These are phyloP conservation scores for Phytophthora multivora DNA, from an alignment of 352 stramenopile species.

Conservation along the genomic window DNA sequence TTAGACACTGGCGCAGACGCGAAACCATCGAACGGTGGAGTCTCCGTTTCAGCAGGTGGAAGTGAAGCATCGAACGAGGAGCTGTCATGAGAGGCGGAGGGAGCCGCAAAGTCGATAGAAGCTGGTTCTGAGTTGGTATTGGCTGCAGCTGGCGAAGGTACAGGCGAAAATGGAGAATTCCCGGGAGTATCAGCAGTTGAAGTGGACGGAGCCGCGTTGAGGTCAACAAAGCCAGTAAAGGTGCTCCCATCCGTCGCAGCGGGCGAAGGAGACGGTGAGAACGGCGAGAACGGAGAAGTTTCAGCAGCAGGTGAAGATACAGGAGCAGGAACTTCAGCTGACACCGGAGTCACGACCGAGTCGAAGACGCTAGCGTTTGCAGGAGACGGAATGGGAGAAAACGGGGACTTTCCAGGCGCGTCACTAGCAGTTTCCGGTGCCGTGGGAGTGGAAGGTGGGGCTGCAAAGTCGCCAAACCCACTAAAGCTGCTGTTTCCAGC, in stretches of 20 bases:
- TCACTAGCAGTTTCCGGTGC: constrained; percentile 1
- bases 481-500: constrained; percentile 19
- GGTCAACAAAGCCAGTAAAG: constrained; percentile 32
- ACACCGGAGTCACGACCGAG: constrained; percentile 11
- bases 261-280: constrained; percentile 28
- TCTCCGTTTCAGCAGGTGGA: constrained; percentile 8
- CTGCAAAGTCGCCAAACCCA: constrained; percentile 29
- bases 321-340: not conserved
- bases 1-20: constrained; percentile 10
- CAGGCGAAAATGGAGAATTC: constrained; percentile 17
- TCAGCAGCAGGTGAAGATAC: constrained; percentile 5
- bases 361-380: constrained; percentile 22
- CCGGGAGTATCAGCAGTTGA: constrained; percentile 4
- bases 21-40: constrained; percentile 31
- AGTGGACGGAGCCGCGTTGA: constrained; percentile 17
- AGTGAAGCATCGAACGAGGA: constrained; percentile 18
- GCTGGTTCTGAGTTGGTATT: constrained; percentile 2
- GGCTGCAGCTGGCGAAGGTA: constrained; percentile 17
- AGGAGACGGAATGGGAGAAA: constrained; percentile 17
- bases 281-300: constrained; percentile 26
- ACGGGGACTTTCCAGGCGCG: constrained; percentile 10
- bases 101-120: constrained; percentile 3
- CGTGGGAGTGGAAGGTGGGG: not conserved
- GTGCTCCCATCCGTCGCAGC: constrained; percentile 13
- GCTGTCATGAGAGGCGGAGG: constrained; percentile 8